Base-by-base conservation (phyloP, 441 rosid genomes). In the Eutrema salsugineum region DNA sequence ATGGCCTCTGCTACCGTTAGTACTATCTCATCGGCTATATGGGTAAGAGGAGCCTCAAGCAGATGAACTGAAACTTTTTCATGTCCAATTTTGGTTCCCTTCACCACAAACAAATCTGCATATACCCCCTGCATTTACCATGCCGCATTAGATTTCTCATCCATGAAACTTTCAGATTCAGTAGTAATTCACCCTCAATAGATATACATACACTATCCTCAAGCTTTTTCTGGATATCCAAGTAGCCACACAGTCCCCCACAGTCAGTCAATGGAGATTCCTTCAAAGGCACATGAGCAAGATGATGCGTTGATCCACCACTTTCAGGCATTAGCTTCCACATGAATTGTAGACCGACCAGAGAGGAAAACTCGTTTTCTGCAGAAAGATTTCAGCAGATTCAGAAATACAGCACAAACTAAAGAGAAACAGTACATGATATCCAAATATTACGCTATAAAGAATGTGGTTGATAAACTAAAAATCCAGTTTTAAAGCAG, bases 1-100 rank as follows among this genome's bases (percentile, higher is more conserved):
- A 94, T 90, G 79, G 99, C 99, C 83, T 94, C 98, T 27, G 95
- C 99, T 36, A 94, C 99, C 24, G 97, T 92, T 42, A 92, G 82
- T 76, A 84, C 85, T 81, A 94, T 86, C 75, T 82, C 84, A 73
- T 92, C 99, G 32, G 82, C 80, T 86, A 88, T 72, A 80, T 83
- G 81, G 79, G 81, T 77, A 48, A 82, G 79, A 30, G 84, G 84
- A 66, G 94, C 86, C 87, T 94, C 99, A 76, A 84, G 85, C 71
- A 88, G 82, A 78, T 91, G 86, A 72, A 90, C 98, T 11, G 90
- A 89, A 71, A 94, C 97, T 70, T 78, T 87, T 78, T 94, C 99
- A 75, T 86, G 97, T 64, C 99, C 98, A 71, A 92, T 94, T 47
- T 78, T 86, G 63, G 80, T 77, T 75, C 99, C 99, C 83, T 86